Percentiles rank a stretch among this genome's conserved stretches.
Conservation (phyloP, 768 basidiomycete genomes). For the Rhodotorula taiwanensis region DNA sequence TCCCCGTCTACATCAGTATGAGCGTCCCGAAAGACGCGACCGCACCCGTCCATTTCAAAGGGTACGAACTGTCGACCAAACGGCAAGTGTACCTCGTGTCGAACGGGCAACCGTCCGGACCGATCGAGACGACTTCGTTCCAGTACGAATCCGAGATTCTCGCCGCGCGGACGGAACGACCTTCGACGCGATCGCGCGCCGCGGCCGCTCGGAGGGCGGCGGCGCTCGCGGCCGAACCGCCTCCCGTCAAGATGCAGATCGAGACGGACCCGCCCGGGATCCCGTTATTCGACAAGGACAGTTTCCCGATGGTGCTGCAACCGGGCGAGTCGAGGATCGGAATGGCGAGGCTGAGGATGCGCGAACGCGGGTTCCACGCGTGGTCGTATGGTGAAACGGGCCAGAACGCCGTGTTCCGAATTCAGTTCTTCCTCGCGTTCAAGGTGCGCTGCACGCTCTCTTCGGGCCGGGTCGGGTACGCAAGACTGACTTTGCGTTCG, state of each 20-base stretch:
- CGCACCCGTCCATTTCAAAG: background rate
- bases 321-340: background rate
- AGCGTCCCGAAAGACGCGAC: background rate
- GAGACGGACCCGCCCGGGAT: background rate
- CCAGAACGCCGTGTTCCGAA: constrained; percentile 1
- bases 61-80: constrained; percentile 3
- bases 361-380: background rate
- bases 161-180: background rate
- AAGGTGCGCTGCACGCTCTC: constrained; percentile 1
- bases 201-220: constrained; percentile 8
- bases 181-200: background rate
- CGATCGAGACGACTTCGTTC: background rate
- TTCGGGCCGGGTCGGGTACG: background rate
- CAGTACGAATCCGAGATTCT: background rate
- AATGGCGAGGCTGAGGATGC: background rate
- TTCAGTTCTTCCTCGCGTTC: constrained; percentile 3
- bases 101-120: background rate
- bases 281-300: background rate
- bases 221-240: constrained; percentile 5
- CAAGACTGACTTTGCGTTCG: too few species aligned
- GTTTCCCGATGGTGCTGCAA: background rate
- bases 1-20: constrained; percentile 7
- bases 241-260: constrained; percentile 4
- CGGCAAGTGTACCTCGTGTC: constrained; percentile 1
- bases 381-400: constrained; percentile 21